Conservation (phyloP, 441 rosid species). For the Euphorbia corollata region DNA sequence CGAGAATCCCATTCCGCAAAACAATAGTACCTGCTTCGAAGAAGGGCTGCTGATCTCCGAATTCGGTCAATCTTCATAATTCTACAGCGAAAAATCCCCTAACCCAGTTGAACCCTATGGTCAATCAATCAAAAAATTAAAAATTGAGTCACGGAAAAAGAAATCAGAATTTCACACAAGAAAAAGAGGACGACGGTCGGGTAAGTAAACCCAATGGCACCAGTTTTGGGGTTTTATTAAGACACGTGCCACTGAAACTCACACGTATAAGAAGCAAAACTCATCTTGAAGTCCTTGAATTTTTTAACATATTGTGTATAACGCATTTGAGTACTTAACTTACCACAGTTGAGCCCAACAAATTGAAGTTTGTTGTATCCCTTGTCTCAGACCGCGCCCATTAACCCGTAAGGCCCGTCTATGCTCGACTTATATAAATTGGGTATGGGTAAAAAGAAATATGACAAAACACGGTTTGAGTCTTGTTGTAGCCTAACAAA, state of each 20-base stretch:
- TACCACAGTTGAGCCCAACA: background rate
- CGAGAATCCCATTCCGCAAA: slow-evolving; percentile 15
- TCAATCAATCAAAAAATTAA: background rate
- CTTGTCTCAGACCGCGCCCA: no score
- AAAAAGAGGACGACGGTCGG: background rate
- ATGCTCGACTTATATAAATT: no score
- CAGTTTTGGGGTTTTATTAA: slow-evolving; percentile 21
- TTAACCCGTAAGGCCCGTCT: no score
- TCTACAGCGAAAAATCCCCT: background rate
- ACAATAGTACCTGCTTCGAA: slow-evolving; percentile 14
- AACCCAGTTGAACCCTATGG: background rate
- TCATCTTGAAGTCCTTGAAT: background rate
- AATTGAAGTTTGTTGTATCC: no score
- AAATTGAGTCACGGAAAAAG: background rate
- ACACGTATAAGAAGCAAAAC: slow-evolving; percentile 12
- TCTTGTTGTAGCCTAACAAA: no score
- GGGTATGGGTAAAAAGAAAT: no score
- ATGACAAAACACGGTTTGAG: no score
- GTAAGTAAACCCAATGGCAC: slow-evolving; percentile 9
- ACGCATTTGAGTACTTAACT: background rate
- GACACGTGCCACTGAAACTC: slow-evolving; percentile 19
- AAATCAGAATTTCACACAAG: background rate
- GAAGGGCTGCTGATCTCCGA: slow-evolving; percentile 23
- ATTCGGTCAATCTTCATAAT: slow-evolving; percentile 24
- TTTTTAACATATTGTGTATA: no score